A percentile compares a stretch with the other conserved stretches of the same genome.
These are phyloP conservation scores for Lizonia empirigonia DNA, from an alignment of 2,329 filamentous ascomycete genomes.

Conservation along the genomic window DNA sequence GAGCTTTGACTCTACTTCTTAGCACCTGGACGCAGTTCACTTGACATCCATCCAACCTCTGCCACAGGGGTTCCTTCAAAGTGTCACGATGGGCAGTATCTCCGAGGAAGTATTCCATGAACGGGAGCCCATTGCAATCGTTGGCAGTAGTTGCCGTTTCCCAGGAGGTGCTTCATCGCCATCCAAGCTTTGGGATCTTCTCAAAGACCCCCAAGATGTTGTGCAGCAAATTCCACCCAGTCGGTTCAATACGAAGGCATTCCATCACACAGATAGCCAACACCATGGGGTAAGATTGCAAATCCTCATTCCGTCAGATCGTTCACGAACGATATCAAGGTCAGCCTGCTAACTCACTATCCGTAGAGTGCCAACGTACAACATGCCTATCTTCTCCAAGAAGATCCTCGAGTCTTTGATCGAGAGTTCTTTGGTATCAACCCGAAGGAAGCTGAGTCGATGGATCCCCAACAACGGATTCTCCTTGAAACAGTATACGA, in stretches of 20 bases:
- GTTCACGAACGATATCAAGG: too few relatives aligned
- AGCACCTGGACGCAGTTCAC: background rate
- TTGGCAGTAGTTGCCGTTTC: background rate
- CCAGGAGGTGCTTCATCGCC: background rate
- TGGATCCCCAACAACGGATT: slow-evolving; percentile 36
- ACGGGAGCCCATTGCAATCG: background rate
- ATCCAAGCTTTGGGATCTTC: background rate
- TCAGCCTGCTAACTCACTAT: too few relatives aligned
- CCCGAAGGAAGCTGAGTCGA: slow-evolving; percentile 25
- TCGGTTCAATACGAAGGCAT: background rate
- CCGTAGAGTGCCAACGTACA: too few relatives aligned
- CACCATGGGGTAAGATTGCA: slow-evolving; percentile 12
- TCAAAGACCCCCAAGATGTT: background rate
- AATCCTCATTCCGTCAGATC: too few relatives aligned
- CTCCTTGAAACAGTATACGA: slow-evolving; percentile 34
- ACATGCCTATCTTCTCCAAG: slow-evolving; percentile 14
- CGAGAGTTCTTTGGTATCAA: slow-evolving; percentile 30
- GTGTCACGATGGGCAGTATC: background rate
- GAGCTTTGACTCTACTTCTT: slow-evolving; percentile 3
- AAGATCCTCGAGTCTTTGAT: slow-evolving; percentile 30
- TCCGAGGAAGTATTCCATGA: too few relatives aligned
- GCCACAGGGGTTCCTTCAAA: too few relatives aligned
- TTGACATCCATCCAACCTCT: too few relatives aligned
- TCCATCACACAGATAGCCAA: background rate
- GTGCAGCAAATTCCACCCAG: background rate